phyloP scores from a whole-genome alignment of 2,329 filamentous ascomycete species.

The Pyrenochaeta sp. region DNA sequence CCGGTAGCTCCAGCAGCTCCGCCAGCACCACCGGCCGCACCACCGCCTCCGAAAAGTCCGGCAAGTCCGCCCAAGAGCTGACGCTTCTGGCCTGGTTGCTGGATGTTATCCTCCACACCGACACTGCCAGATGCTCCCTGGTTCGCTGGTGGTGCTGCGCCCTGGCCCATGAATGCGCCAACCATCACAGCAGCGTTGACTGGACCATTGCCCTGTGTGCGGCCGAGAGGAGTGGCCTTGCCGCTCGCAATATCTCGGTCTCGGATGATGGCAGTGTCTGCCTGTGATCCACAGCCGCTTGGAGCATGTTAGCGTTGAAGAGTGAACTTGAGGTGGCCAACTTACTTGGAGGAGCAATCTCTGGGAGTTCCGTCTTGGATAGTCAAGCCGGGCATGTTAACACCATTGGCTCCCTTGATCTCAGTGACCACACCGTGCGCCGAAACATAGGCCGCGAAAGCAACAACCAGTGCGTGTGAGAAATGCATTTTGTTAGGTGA shows the following conservation, averaged over 20 bases:
- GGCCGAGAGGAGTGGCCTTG: conserved; percentile 67
- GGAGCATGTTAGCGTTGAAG: conserved; percentile 16
- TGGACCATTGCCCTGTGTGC: conserved; percentile 68
- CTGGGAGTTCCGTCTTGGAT: conserved; percentile 73
- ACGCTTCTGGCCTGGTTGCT: conserved; percentile 34
- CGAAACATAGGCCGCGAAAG: conserved; percentile 54
- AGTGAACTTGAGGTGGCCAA: neutral
- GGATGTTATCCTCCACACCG: conserved; percentile 46
- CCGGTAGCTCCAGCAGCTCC: conserved; percentile 37
- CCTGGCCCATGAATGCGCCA: conserved; percentile 64
- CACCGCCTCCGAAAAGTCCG: conserved; percentile 45
- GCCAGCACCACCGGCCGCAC: conserved; percentile 27
- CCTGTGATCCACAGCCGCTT: conserved; percentile 67
- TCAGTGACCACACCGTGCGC: conserved; percentile 67
- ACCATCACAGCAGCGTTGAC: conserved; percentile 68
- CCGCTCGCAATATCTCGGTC: conserved; percentile 65
- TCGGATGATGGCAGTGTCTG: conserved; percentile 74
- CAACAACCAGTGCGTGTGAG: conserved; percentile 34
- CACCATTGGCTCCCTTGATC: conserved; percentile 68
- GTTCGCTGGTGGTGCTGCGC: conserved; percentile 40
- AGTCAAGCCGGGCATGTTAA: conserved; percentile 68
- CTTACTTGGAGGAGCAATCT: conserved; percentile 65
- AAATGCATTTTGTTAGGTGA: conserved; percentile 34
- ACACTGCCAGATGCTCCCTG: conserved; percentile 39
- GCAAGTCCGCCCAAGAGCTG: conserved; percentile 43